phyloP scores from a whole-genome alignment of 495 filamentous ascomycete genomes.

The Aspergillus campestris region DNA sequence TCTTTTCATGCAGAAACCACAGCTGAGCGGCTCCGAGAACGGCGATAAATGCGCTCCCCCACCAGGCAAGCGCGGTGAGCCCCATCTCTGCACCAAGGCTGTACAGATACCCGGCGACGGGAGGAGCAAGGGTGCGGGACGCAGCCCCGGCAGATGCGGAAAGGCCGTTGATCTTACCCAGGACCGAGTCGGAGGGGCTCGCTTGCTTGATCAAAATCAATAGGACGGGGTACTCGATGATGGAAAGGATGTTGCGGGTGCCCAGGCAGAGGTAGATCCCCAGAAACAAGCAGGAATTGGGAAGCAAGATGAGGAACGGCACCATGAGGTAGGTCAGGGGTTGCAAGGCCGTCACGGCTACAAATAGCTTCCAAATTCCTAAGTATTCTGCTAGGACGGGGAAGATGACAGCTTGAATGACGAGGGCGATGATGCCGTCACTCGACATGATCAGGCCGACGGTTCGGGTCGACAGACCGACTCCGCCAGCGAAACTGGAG shows the following conservation, averaged over 20 bases:
- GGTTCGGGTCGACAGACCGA: constrained; percentile 62
- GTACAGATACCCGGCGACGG: constrained; percentile 68
- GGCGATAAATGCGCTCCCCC: constrained; percentile 63
- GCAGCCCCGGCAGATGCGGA: constrained; percentile 72
- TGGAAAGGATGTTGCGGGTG: constrained; percentile 67
- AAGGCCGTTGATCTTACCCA: constrained; percentile 76
- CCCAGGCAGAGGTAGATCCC: constrained; percentile 67
- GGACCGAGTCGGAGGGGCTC: constrained; percentile 52
- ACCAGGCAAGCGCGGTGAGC: constrained; percentile 74
- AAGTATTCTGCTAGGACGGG: constrained; percentile 59
- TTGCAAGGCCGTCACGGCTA: constrained; percentile 65
- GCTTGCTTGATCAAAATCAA: constrained; percentile 81
- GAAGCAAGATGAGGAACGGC: constrained; percentile 58
- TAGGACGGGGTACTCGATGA: constrained; percentile 68
- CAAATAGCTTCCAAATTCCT: constrained; percentile 67
- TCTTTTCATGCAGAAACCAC: constrained; percentile 51
- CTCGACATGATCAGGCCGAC: constrained; percentile 74
- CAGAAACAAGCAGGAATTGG: constrained; percentile 45
- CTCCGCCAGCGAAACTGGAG: constrained; percentile 57
- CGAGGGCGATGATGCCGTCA: constrained; percentile 69
- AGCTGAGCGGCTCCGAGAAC: constrained; percentile 60
- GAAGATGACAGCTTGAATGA: constrained; percentile 71
- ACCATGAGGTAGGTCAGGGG: constrained; percentile 70
- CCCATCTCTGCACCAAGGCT: constrained; percentile 54
- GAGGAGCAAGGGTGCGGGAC: constrained; percentile 67